Evolutionary conservation across 768 basidiomycete species (phyloP).

Genomic region (Suillus fuscotomentosus): DNA sequence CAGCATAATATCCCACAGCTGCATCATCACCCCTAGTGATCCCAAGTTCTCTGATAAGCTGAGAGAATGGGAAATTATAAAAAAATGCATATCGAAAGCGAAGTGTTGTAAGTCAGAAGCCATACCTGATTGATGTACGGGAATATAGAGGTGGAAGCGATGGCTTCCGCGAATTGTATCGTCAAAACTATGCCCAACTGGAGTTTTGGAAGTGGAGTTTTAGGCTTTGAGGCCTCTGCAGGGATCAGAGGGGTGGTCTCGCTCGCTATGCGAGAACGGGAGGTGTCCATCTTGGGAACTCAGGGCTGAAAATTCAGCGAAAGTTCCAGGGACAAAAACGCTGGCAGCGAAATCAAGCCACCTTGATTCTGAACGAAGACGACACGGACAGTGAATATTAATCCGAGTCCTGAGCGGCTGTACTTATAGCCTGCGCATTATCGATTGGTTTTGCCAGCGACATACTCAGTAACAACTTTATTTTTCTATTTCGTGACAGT

Average conservation of each 20-base stretch:
- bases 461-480: too few species aligned
- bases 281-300: not conserved
- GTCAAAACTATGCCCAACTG: slow-evolving; percentile 45
- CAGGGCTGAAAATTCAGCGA: not conserved
- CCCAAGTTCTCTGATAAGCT: slow-evolving; percentile 62
- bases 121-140: slow-evolving; percentile 51
- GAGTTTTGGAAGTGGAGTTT: slow-evolving; percentile 42
- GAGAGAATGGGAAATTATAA: not conserved
- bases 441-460: too few species aligned
- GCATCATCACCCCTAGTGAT: slow-evolving; percentile 61
- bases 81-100: not conserved
- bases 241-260: not conserved
- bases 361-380: too few species aligned
- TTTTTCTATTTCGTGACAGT: too few species aligned
- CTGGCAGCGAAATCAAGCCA: too few species aligned
- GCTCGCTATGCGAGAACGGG: not conserved
- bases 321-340: not conserved
- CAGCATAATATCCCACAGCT: slow-evolving; percentile 70
- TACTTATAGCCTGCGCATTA: too few species aligned
- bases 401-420: too few species aligned
- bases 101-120: not conserved
- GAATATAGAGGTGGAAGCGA: slow-evolving; percentile 44
- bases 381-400: too few species aligned
- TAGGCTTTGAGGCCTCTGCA: slow-evolving; percentile 13
- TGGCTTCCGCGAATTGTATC: slow-evolving; percentile 45